Percentiles rank a stretch among this genome's conserved stretches.
phyloP scores from a whole-genome alignment of 140 eudicot genomes.

The Ambrosia hybrid region DNA sequence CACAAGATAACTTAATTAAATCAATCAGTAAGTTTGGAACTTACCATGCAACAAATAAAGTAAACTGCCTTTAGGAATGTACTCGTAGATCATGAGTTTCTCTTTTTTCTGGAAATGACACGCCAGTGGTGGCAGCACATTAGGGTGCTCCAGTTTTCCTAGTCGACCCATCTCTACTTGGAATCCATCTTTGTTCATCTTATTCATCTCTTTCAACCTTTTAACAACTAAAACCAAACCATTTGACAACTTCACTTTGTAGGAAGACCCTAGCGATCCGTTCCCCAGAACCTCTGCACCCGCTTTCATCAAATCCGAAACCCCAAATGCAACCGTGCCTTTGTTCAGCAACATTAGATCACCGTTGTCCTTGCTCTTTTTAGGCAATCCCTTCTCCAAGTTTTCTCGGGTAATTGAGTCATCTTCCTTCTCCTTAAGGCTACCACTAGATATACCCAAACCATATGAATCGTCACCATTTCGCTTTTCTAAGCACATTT shows the following conservation, averaged over 20 bases:
- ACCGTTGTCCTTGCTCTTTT: slow-evolving; percentile 25
- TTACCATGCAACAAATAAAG: slow-evolving; percentile 64
- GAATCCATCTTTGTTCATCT: slow-evolving; percentile 45
- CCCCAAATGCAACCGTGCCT: slow-evolving; percentile 44
- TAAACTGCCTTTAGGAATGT: slow-evolving; percentile 75
- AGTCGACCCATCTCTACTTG: slow-evolving; percentile 48
- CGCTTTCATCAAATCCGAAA: slow-evolving; percentile 75
- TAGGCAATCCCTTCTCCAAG: slow-evolving; percentile 5
- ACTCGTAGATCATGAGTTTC: slow-evolving; percentile 63
- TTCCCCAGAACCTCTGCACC: slow-evolving; percentile 77
- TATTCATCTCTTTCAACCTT: slow-evolving; percentile 50
- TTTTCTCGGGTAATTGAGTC: neutral
- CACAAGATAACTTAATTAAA: no score
- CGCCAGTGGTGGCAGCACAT: slow-evolving; percentile 65
- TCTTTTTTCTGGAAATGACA: slow-evolving; percentile 68
- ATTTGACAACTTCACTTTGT: slow-evolving; percentile 52
- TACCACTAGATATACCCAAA: slow-evolving; percentile 13
- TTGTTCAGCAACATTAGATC: slow-evolving; percentile 60
- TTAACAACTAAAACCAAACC: slow-evolving; percentile 67
- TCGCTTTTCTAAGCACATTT: slow-evolving; percentile 14
- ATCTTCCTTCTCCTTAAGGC: slow-evolving; percentile 18
- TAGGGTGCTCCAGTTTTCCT: slow-evolving; percentile 54
- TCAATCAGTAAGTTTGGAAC: neutral
- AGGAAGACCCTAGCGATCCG: slow-evolving; percentile 65
- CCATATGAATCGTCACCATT: slow-evolving; percentile 29